A percentile compares a stretch with the other conserved stretches of the same genome.
Conservation (phyloP, 2,329 filamentous ascomycete genomes). For the Zarea fungicola region DNA sequence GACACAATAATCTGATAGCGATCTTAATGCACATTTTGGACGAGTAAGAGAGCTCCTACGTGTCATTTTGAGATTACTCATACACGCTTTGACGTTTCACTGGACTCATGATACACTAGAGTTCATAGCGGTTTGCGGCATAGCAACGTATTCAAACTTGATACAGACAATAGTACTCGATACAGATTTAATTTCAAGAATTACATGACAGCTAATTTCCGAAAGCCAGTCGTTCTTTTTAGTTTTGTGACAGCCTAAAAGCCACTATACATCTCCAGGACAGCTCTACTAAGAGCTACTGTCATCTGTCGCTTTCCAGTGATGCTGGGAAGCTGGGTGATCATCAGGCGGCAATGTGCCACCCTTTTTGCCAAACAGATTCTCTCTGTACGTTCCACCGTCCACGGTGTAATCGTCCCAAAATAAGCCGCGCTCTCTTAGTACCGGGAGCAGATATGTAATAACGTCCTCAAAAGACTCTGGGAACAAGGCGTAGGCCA, state of each 20-base stretch:
- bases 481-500: constrained; percentile 38
- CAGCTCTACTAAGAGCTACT: too few relatives aligned
- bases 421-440: constrained; percentile 52
- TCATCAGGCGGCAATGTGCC: constrained; percentile 29
- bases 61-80: neutral
- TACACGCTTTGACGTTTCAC: neutral
- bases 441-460: constrained; percentile 57
- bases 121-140: too few relatives aligned
- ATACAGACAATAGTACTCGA: too few relatives aligned
- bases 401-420: constrained; percentile 43
- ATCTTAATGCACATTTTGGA: too few relatives aligned
- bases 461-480: constrained; percentile 63
- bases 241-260: too few relatives aligned
- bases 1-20: neutral
- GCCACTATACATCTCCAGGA: too few relatives aligned
- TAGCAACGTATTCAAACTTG: too few relatives aligned
- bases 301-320: constrained; percentile 33
- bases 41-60: neutral
- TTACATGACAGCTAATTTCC: too few relatives aligned
- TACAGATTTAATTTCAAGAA: too few relatives aligned
- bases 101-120: too few relatives aligned
- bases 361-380: constrained; percentile 33
- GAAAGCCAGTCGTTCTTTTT: too few relatives aligned
- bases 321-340: constrained; percentile 34
- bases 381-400: constrained; percentile 39